Evolutionary conservation across 495 filamentous ascomycete species (phyloP).

Genomic region (Trichocladium antarcticum): DNA sequence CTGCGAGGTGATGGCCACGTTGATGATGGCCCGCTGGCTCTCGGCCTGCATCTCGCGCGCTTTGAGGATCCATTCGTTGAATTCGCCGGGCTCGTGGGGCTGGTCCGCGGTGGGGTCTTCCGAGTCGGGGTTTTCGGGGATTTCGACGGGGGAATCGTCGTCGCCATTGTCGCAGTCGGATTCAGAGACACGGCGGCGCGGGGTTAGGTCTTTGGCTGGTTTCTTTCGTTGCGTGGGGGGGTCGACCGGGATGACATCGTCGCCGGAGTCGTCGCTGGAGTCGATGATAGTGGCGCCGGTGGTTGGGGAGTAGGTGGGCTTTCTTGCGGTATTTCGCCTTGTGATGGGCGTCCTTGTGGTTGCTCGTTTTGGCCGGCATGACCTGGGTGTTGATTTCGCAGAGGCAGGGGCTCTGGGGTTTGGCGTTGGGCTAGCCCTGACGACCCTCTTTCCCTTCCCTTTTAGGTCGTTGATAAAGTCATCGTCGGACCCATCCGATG

Average conservation of each 20-base stretch:
- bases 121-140: background rate
- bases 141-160: background rate
- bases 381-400: background rate
- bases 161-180: too few species aligned
- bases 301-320: background rate
- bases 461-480: slow-evolving; percentile 23
- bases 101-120: background rate
- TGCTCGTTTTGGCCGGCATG: background rate
- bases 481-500: slow-evolving; percentile 11
- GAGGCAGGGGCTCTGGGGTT: background rate
- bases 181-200: background rate
- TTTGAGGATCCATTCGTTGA: slow-evolving; percentile 33
- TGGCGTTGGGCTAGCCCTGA: background rate
- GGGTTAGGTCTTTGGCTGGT: background rate
- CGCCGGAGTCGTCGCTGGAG: background rate
- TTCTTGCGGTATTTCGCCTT: background rate
- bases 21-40: slow-evolving; percentile 5
- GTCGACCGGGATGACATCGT: background rate
- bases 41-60: slow-evolving; percentile 10
- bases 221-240: background rate
- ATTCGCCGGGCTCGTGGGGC: slow-evolving; percentile 52
- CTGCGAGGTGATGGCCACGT: slow-evolving; percentile 10
- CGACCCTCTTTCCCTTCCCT: slow-evolving; percentile 24
- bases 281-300: slow-evolving; percentile 1
- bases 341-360: background rate